Evolutionary conservation across 129 eudicot genomes (phyloP).

Genomic region (Lactuca saligna): DNA sequence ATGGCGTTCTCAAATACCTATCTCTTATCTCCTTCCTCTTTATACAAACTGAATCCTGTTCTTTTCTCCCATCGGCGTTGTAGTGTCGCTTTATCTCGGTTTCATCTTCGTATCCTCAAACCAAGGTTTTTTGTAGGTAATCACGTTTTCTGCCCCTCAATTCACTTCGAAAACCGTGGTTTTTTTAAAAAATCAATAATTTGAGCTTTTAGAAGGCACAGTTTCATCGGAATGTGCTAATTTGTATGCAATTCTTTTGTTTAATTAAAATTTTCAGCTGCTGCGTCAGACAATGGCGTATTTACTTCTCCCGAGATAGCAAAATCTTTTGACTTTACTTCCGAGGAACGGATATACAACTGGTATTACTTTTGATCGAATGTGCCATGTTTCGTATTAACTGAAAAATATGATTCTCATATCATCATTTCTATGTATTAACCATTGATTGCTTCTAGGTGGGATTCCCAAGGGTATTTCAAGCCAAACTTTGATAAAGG

Average conservation of each 20-base stretch:
- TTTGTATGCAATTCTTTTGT: background rate
- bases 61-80: constrained; percentile 59
- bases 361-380: constrained; percentile 50
- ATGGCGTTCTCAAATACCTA: constrained; percentile 64
- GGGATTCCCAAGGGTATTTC: constrained; percentile 98
- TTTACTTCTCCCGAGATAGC: constrained; percentile 82
- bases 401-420: background rate
- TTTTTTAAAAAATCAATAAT: constrained; percentile 1
- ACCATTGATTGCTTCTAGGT: constrained; percentile 52
- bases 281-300: constrained; percentile 62
- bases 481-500: constrained; percentile 79
- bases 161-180: background rate
- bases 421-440: constrained; percentile 9
- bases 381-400: background rate
- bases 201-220: background rate
- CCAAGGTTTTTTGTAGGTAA: constrained; percentile 48
- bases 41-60: constrained; percentile 59
- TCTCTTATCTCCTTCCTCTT: constrained; percentile 61
- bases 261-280: constrained; percentile 39
- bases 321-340: constrained; percentile 76
- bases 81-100: constrained; percentile 23
- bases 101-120: constrained; percentile 37
- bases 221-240: background rate
- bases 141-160: background rate
- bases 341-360: constrained; percentile 89